These are phyloP conservation scores for Alternaria arbusti DNA, from an alignment of 2,329 filamentous ascomycete genomes.

Conservation along the genomic window DNA sequence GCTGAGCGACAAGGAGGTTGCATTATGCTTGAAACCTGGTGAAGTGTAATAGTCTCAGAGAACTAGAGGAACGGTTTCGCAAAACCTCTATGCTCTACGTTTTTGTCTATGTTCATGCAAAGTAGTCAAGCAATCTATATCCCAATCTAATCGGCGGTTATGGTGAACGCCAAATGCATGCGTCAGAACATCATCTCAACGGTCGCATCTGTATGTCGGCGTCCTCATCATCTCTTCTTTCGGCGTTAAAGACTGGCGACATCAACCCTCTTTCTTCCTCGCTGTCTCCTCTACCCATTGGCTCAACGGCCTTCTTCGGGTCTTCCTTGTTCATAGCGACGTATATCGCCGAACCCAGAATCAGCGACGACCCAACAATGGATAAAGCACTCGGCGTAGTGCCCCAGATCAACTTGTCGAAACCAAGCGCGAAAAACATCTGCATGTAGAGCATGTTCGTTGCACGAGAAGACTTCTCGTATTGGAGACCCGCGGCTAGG, in stretches of 20 bases:
- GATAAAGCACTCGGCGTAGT: constrained; percentile 64
- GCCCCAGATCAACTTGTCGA: constrained; percentile 69
- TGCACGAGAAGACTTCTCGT: constrained; percentile 68
- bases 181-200: constrained; percentile 11
- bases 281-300: constrained; percentile 16
- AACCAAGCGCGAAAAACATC: constrained; percentile 71
- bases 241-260: constrained; percentile 21
- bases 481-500: constrained; percentile 76
- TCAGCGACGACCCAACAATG: constrained; percentile 67
- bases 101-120: not conserved
- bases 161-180: not conserved
- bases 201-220: constrained; percentile 26
- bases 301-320: constrained; percentile 26
- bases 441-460: constrained; percentile 74
- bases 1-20: not conserved
- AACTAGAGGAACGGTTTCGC: too few relatives aligned
- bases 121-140: not conserved
- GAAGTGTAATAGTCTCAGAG: too few relatives aligned
- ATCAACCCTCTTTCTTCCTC: constrained; percentile 47
- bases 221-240: constrained; percentile 16
- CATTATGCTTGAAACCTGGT: fast-evolving
- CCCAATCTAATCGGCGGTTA: not conserved
- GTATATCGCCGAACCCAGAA: constrained; percentile 69
- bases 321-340: constrained; percentile 63
- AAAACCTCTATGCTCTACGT: too few relatives aligned